Evolutionary conservation across 2,329 filamentous ascomycete genomes (phyloP), one percentile per base, ranked within the genome.

Genomic region (Diaporthe nobilis): DNA sequence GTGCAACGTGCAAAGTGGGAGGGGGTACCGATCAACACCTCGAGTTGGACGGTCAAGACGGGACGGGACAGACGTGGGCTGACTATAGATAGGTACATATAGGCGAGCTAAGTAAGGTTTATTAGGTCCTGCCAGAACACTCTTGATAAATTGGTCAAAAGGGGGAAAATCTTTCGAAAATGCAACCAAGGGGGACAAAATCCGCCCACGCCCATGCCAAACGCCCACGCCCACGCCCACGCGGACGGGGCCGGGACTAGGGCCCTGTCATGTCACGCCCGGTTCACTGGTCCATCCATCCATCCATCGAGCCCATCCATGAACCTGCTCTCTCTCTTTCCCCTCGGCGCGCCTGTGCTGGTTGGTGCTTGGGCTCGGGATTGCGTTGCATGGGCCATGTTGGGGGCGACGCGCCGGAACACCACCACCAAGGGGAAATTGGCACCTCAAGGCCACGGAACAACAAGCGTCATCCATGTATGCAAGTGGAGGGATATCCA

Each of bases 1-100:
- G 71, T 72, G 71, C 58, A 72, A 72, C 71, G 71, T 72, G 58
- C 70, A 49, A 58, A 58, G 53, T 58, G 68, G 44, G 42, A 42
- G 49, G 68, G 68, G 68, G 51, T n/a, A 58, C 7, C 20, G 68
- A 71, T 57, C 51, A 72, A 61, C 70, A 51, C 55, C 31, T 60
- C 42, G 42, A 47, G 39, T 31, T 60, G 67, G 51, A 42, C 37
- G 51, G 37, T 53, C 67, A 34, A 3, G 34, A 42, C 49, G 53
- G 53, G 70, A 72, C 39, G 55, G 70, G 70, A 60, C 55, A 60
- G 65, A 25, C 47, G 65, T 68, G 47, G 65, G 65, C 65, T 68
- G 65, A 42, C 65, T 53, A 53, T 39, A 53, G 22, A 39, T 53
- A 68, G 47, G 34, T 68, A 49, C 60, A 34, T 68, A 51, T 68